Percentiles rank a stretch among this genome's conserved stretches.
Conservation (phyloP, 139 green algal species). For the Zygnema cylindricum region DNA sequence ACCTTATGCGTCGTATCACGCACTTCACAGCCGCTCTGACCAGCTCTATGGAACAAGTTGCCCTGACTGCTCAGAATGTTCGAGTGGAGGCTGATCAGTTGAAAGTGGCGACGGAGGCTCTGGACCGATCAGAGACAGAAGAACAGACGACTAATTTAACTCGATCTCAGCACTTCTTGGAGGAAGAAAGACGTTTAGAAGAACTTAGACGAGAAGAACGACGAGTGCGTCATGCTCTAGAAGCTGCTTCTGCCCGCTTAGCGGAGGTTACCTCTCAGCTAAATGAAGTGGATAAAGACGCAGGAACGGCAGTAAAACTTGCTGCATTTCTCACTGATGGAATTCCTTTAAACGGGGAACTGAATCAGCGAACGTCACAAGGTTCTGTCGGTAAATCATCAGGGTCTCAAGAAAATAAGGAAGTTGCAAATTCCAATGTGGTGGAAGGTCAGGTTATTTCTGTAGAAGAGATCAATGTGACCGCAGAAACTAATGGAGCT, state of each 20-base stretch:
- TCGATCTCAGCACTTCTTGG: not conserved
- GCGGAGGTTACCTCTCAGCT: not conserved
- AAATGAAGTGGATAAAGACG: not conserved
- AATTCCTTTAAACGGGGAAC: not conserved
- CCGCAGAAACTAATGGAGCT: not conserved
- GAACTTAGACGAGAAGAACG: not conserved
- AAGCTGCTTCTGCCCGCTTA: not conserved
- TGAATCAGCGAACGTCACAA: not conserved
- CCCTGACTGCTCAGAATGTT: not conserved
- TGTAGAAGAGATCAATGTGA: not conserved
- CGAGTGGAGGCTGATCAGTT: not conserved
- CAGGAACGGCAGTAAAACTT: not conserved
- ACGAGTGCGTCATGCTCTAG: not conserved
- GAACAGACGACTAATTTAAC: not conserved
- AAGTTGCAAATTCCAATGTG: not conserved
- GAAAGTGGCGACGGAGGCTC: not conserved
- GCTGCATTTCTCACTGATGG: not conserved
- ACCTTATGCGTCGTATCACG: not conserved
- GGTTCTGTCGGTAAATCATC: not conserved
- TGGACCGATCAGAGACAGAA: not conserved
- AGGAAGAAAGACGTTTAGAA: not conserved
- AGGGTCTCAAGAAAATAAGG: not conserved
- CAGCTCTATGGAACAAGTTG: not conserved
- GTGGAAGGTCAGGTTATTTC: not conserved
- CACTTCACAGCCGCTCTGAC: not conserved